Conservation (phyloP, 441 rosid species). For the Jatropha multifida region DNA sequence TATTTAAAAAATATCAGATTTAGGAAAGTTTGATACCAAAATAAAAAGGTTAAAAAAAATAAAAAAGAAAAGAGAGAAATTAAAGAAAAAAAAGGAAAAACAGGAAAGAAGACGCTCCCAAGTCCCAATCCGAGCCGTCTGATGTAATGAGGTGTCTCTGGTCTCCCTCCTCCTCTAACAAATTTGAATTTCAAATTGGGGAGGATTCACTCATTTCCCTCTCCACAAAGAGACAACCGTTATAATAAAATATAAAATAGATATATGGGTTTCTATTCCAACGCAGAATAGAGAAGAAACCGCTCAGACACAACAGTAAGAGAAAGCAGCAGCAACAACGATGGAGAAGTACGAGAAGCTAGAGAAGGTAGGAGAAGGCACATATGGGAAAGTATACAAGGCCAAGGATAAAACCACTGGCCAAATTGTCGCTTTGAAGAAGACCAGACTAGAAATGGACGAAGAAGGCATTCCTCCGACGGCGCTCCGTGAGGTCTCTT, state of each 20-base stretch:
- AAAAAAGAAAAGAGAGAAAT: no score
- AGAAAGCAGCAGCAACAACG: not conserved
- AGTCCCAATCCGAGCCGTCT: no score
- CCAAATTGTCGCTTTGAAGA: conserved; percentile 81
- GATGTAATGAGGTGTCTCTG: no score
- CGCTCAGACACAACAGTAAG: no score
- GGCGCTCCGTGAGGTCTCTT: conserved; percentile 91
- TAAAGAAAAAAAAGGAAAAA: not conserved
- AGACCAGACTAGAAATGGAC: conserved; percentile 92
- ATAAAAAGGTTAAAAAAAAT: not conserved
- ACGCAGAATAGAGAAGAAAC: not conserved
- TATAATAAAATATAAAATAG: not conserved
- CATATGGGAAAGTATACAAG: conserved; percentile 95
- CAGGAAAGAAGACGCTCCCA: not conserved
- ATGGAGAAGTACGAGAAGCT: conserved; percentile 98
- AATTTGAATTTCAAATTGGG: not conserved
- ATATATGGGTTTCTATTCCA: not conserved
- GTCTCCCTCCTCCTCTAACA: not conserved
- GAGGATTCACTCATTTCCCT: not conserved
- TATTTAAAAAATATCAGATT: no score
- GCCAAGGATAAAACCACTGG: conserved; percentile 82
- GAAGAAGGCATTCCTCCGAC: conserved; percentile 98
- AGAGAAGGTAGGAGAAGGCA: conserved; percentile 94
- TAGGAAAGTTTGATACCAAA: no score
- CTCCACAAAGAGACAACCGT: not conserved